phyloP scores from a whole-genome alignment of 2,329 filamentous ascomycete species.

The Alternaria sp. region DNA sequence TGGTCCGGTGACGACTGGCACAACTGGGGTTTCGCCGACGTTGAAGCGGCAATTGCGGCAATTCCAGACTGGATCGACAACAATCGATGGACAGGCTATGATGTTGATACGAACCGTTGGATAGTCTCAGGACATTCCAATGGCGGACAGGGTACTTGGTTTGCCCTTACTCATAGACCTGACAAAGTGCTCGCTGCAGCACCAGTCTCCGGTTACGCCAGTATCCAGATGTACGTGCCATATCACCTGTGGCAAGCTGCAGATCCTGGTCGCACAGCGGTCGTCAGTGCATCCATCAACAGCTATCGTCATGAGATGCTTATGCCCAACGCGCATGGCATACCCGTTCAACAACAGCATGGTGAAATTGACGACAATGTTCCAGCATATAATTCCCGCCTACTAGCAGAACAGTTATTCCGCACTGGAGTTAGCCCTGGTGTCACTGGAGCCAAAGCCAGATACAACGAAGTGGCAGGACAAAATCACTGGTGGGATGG shows the following conservation, averaged over 20 bases:
- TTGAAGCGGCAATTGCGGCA: slow-evolving; percentile 61
- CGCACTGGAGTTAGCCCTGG: slow-evolving; percentile 16
- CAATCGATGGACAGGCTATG: slow-evolving; percentile 59
- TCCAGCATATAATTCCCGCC: slow-evolving; percentile 64
- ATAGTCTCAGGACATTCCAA: slow-evolving; percentile 68
- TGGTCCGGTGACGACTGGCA: slow-evolving; percentile 72
- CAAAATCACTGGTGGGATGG: slow-evolving; percentile 39
- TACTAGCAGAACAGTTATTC: slow-evolving; percentile 61
- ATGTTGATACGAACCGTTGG: slow-evolving; percentile 58
- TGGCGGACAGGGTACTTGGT: slow-evolving; percentile 68
- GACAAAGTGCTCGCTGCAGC: slow-evolving; percentile 66
- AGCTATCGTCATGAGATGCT: slow-evolving; percentile 66
- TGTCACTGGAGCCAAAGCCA: slow-evolving; percentile 52
- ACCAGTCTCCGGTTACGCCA: slow-evolving; percentile 67
- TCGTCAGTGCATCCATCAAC: slow-evolving; percentile 60
- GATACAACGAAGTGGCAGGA: slow-evolving; percentile 60
- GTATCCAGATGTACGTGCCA: slow-evolving; percentile 67
- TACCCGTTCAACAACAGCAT: slow-evolving; percentile 66
- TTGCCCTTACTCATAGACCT: slow-evolving; percentile 63
- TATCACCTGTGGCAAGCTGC: slow-evolving; percentile 64
- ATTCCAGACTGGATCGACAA: slow-evolving; percentile 62
- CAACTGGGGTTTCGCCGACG: slow-evolving; percentile 65
- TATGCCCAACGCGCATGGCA: slow-evolving; percentile 60
- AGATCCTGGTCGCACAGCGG: slow-evolving; percentile 60
- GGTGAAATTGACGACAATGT: slow-evolving; percentile 67